Evolutionary conservation across 2,329 filamentous ascomycete species (phyloP).

Genomic region (Clarireedia paspali): DNA sequence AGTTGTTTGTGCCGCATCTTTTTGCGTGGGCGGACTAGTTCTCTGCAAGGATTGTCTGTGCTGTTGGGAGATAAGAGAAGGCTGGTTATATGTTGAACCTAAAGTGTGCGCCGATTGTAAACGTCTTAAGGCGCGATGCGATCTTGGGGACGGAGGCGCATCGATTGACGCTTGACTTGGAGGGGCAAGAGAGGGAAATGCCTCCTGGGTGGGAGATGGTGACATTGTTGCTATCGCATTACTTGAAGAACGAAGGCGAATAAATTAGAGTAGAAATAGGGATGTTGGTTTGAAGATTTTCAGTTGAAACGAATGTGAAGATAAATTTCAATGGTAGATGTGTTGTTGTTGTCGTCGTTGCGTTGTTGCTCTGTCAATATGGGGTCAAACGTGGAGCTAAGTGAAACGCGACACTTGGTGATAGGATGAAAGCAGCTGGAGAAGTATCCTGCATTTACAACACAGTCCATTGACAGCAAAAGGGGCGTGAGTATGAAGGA

Average conservation of each 20-base stretch:
- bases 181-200: constrained; percentile 18
- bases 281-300: too few relatives aligned
- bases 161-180: constrained; percentile 32
- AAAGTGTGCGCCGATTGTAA: constrained; percentile 70
- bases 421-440: too few relatives aligned
- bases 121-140: constrained; percentile 61
- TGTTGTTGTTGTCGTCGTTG: too few relatives aligned
- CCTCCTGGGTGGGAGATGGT: constrained; percentile 20
- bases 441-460: too few relatives aligned
- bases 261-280: too few relatives aligned
- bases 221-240: constrained; percentile 5
- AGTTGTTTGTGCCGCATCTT: constrained; percentile 12
- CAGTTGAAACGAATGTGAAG: too few relatives aligned
- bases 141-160: constrained; percentile 53
- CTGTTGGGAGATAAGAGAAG: constrained; percentile 57
- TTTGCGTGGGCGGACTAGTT: constrained; percentile 9
- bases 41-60: constrained; percentile 39
- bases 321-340: too few relatives aligned
- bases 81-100: constrained; percentile 42
- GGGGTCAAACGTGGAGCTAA: too few relatives aligned
- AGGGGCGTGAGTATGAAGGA: too few relatives aligned
- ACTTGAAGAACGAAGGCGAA: not conserved
- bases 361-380: too few relatives aligned
- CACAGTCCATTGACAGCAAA: too few relatives aligned
- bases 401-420: too few relatives aligned